Evolutionary conservation across 441 rosid genomes (phyloP), one percentile per base, ranked within the genome.

Genomic region (Viola pubescens): DNA sequence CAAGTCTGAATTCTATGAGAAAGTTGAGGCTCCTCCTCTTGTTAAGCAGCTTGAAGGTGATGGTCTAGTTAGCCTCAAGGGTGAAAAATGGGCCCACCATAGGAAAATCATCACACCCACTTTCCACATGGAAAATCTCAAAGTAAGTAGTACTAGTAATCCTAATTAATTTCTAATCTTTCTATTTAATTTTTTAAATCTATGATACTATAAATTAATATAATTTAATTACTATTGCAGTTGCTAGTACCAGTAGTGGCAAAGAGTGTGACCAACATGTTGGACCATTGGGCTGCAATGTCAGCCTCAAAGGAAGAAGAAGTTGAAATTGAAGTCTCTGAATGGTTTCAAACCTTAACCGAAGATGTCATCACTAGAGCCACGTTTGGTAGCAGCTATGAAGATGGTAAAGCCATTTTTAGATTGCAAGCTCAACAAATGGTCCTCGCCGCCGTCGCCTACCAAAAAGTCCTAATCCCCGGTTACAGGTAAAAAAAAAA

Each of bases 101-200:
- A 78, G 97, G 16, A 94, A 82, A 79, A 87, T 88, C 69, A 83
- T 94, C 6, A 61, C 84, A 6, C 97, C 92, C 6, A 81, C 91
- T 39, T 88, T 94, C 74, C 96, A 89, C 56, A 83, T 84, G 95
- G 95, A 94, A 62, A 94, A 94, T 83, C 96, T 94, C 79, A 87
- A 86, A 77, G 97, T 88, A 74, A 61, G 61, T 45, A 42, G 45
- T 43, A 43, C 8, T 43, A 26, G 34, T 26, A 26, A 26, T 26
- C 34, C 34, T 26, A 26, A 26, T 26, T 26, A 0, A 0, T 26
- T 26, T 26, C 34, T 26, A 26, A 26, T 19, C 1, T 19, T 19
- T 19, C 26, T 19, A 19, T 19, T 19, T 19, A n/a, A n/a, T n/a
- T n/a, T n/a, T n/a, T 19, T 19, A 0, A 19, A 19, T 19, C 26